Evolutionary conservation across 2,329 filamentous ascomycete species (phyloP).

Genomic region (Ceratocystis lukuohia): DNA sequence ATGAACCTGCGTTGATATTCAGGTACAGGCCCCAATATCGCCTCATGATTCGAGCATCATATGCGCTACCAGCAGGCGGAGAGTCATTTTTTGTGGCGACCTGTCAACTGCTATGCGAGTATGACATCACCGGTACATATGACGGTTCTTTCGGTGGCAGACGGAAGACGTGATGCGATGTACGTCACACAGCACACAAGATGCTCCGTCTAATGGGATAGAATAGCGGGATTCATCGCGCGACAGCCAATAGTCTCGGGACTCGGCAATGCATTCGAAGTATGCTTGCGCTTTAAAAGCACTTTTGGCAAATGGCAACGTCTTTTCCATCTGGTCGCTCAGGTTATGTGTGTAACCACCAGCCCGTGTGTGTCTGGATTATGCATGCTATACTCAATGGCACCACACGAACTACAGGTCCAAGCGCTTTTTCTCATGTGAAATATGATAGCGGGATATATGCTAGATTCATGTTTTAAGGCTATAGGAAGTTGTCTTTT

Average conservation of each 20-base stretch:
- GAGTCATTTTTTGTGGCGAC: not conserved
- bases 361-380: not conserved
- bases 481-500: not conserved
- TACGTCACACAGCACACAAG: not conserved
- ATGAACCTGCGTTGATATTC: not conserved
- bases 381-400: not conserved
- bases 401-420: not conserved
- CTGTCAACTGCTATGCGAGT: not conserved
- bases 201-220: not conserved
- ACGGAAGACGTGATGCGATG: not conserved
- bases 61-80: not conserved
- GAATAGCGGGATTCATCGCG: not conserved
- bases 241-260: not conserved
- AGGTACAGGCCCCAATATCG: not conserved
- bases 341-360: not conserved
- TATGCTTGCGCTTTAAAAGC: too few species aligned
- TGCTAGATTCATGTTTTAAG: not conserved
- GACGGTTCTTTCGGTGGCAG: not conserved
- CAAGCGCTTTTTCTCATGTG: not conserved
- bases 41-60: not conserved
- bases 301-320: not conserved
- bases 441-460: not conserved
- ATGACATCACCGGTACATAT: constrained; percentile 3
- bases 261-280: not conserved
- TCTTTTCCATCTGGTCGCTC: not conserved